Conservation (phyloP, 2,329 filamentous ascomycete genomes). For the Sarocladium oryzae region DNA sequence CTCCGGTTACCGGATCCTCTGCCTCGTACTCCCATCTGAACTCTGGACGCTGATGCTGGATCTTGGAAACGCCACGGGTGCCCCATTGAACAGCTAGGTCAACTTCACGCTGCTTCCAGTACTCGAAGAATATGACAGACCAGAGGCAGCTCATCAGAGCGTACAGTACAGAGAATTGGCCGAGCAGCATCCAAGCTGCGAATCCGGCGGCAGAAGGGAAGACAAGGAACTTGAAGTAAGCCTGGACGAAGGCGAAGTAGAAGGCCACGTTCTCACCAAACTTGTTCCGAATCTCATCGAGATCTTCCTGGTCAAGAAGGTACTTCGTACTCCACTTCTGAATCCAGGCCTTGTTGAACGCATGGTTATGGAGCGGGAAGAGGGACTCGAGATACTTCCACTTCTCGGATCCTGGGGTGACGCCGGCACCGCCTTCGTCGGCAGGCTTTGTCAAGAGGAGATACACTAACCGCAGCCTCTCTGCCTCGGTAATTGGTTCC, state of each 20-base stretch:
- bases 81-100: slow-evolving; percentile 86
- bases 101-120: slow-evolving; percentile 89
- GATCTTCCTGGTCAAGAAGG: slow-evolving; percentile 55
- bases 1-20: slow-evolving; percentile 75
- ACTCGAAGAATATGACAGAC: slow-evolving; percentile 86
- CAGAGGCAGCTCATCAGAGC: slow-evolving; percentile 75
- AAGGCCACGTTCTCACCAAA: slow-evolving; percentile 85
- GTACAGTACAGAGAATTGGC: slow-evolving; percentile 77
- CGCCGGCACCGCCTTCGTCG: slow-evolving; percentile 71
- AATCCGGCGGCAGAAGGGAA: slow-evolving; percentile 76
- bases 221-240: slow-evolving; percentile 81
- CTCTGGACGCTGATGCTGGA: slow-evolving; percentile 70
- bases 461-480: slow-evolving; percentile 82
- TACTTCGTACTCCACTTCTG: slow-evolving; percentile 69
- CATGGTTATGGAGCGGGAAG: slow-evolving; percentile 73
- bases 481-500: slow-evolving; percentile 79
- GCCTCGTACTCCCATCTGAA: slow-evolving; percentile 74
- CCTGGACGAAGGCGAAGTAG: slow-evolving; percentile 91
- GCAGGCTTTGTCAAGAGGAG: slow-evolving; percentile 70
- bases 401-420: slow-evolving; percentile 60
- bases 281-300: slow-evolving; percentile 69
- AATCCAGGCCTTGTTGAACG: slow-evolving; percentile 70
- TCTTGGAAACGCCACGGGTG: slow-evolving; percentile 73
- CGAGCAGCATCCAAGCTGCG: slow-evolving; percentile 72
- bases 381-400: slow-evolving; percentile 69